Conservation (phyloP, 805 yeast species). For the Naumovozyma baii region DNA sequence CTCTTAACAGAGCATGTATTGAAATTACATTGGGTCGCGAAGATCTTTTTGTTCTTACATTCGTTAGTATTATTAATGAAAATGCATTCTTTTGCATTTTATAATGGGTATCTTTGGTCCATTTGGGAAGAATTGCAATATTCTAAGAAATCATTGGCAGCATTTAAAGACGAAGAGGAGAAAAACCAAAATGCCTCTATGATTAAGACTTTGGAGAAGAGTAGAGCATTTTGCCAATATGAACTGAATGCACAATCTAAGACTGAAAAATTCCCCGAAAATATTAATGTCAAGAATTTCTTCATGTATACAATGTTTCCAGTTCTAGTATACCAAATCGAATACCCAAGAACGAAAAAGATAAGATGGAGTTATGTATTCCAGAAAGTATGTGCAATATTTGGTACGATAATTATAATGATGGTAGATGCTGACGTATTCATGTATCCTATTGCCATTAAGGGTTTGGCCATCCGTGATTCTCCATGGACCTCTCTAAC, state of each 20-base stretch:
- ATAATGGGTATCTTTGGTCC: slow-evolving; percentile 80
- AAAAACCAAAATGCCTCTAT: slow-evolving; percentile 18
- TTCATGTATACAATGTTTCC: slow-evolving; percentile 80
- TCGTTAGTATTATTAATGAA: slow-evolving; percentile 84
- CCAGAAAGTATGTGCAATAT: slow-evolving; percentile 62
- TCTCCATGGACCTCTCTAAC: slow-evolving; percentile 9
- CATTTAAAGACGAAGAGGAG: slow-evolving; percentile 27
- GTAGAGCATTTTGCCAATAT: slow-evolving; percentile 56
- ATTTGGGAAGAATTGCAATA: slow-evolving; percentile 44
- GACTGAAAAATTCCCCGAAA: slow-evolving; percentile 48
- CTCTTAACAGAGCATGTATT: slow-evolving; percentile 42
- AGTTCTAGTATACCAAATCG: slow-evolving; percentile 71
- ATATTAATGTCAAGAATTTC: slow-evolving; percentile 55
- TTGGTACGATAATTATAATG: slow-evolving; percentile 78
- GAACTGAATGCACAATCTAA: slow-evolving; percentile 55
- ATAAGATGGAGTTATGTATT: slow-evolving; percentile 59
- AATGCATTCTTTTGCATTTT: slow-evolving; percentile 85
- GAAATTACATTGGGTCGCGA: slow-evolving; percentile 78
- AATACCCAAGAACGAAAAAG: slow-evolving; percentile 60
- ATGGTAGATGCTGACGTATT: slow-evolving; percentile 64
- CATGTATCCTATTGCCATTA: slow-evolving; percentile 61
- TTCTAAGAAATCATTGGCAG: slow-evolving; percentile 36
- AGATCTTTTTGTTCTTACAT: slow-evolving; percentile 75
- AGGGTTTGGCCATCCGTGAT: slow-evolving; percentile 42
- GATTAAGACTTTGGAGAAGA: slow-evolving; percentile 32